Percentiles rank a stretch among this genome's conserved stretches.
phyloP scores from a whole-genome alignment of 73 alveolate species.

The Symbiodinium natans region DNA sequence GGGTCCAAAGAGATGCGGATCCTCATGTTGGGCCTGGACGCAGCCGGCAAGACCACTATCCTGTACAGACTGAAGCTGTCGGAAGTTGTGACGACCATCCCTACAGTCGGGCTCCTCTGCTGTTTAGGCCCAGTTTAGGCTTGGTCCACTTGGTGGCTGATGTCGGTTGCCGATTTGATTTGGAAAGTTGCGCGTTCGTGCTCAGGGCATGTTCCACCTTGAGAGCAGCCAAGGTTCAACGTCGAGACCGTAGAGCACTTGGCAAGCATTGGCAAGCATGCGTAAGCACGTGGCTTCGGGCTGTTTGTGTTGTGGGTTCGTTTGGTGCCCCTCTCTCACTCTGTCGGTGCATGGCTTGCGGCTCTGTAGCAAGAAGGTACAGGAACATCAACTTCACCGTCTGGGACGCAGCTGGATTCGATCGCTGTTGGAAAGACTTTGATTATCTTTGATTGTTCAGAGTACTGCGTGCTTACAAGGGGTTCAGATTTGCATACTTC shows the following conservation, averaged over 20 bases:
- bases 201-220: no score
- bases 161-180: no score
- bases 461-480: no score
- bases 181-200: no score
- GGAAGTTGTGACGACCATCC: conserved; percentile 97
- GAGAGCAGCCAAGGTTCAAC: conserved; percentile 94
- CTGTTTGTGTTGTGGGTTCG: background rate
- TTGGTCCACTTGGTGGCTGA: no score
- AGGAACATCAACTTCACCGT: conserved; percentile 96
- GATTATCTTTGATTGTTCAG: no score
- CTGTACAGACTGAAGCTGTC: conserved; percentile 96
- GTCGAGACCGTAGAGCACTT: conserved; percentile 98
- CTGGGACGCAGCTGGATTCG: conserved; percentile 99
- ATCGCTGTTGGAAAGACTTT: no score
- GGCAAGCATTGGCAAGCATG: conserved; percentile 96
- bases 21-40: conserved; percentile 95
- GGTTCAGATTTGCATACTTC: background rate
- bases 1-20: conserved; percentile 90
- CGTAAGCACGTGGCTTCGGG: conserved; percentile 35
- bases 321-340: background rate
- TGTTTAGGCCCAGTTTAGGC: background rate
- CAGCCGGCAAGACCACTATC: conserved; percentile 96
- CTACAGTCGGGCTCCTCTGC: conserved; percentile 97
- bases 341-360: conserved; percentile 95
- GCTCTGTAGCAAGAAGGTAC: conserved; percentile 97